A percentile compares a stretch with the other conserved stretches of the same genome.
Evolutionary conservation across 192 early-diverging fungal genomes (phyloP).

Genomic region (Haplosporangium gracile): DNA sequence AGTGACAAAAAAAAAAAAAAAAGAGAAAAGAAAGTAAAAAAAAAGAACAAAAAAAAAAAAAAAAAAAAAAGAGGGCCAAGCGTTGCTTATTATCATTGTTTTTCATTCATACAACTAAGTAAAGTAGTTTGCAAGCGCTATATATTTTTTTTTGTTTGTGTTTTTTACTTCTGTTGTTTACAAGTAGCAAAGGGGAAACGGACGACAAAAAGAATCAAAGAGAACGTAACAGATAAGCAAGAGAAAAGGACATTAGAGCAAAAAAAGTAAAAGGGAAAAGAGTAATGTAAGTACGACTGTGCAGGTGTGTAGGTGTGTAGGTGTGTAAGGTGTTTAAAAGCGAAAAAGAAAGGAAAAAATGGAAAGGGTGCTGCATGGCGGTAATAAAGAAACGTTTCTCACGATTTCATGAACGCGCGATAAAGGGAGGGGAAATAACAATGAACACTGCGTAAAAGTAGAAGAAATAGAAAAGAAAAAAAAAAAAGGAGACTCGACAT

Average conservation of each 20-base stretch:
- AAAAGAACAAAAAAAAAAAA: not conserved
- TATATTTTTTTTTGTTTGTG: not conserved
- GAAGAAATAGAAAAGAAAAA: not conserved
- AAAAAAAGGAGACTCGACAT: too few species aligned
- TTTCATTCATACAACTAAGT: too few species aligned
- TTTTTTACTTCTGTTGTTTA: constrained; percentile 1
- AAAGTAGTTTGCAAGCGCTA: too few species aligned
- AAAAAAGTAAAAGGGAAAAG: not conserved
- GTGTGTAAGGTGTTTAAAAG: too few species aligned
- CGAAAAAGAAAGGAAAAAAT: too few species aligned
- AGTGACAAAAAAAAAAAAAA: not conserved
- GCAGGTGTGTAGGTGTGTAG: too few species aligned
- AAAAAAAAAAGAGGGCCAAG: not conserved
- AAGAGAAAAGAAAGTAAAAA: not conserved
- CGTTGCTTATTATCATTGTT: too few species aligned
- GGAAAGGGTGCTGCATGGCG: too few species aligned
- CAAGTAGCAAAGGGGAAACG: not conserved
- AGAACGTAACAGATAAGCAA: not conserved
- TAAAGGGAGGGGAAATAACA: not conserved
- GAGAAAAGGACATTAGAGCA: not conserved
- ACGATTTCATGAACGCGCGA: too few species aligned
- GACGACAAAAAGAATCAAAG: not conserved
- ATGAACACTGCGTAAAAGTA: not conserved
- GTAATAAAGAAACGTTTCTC: too few species aligned
- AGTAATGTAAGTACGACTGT: not conserved